Evolutionary conservation across 2,329 filamentous ascomycete genomes (phyloP).

Genomic region (Monosporascus sp.): DNA sequence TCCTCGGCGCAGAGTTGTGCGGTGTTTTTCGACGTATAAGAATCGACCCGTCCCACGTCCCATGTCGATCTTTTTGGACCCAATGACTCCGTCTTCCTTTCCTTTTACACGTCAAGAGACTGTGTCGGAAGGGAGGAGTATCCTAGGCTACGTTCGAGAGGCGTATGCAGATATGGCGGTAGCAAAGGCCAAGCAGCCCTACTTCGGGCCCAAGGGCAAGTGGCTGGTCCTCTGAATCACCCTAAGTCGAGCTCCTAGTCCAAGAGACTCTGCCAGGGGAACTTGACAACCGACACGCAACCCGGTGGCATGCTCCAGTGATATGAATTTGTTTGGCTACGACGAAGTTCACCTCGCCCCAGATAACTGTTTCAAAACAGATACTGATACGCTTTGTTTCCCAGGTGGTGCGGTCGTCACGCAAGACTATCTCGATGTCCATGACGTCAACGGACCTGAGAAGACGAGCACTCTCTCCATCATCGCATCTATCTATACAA

Average conservation of each 20-base stretch:
- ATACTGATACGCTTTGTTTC: neutral
- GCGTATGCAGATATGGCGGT: slow-evolving; percentile 10
- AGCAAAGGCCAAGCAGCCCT: slow-evolving; percentile 16
- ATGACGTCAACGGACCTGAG: slow-evolving; percentile 35
- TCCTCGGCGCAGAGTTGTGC: neutral
- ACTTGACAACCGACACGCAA: slow-evolving; percentile 1
- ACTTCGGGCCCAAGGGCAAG: slow-evolving; percentile 21
- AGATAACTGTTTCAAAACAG: neutral
- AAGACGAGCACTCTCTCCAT: slow-evolving; percentile 31
- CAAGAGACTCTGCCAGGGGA: neutral
- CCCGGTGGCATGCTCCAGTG: slow-evolving; percentile 21
- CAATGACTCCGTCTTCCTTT: neutral
- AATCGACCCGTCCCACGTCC: neutral
- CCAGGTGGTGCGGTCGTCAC: slow-evolving; percentile 46
- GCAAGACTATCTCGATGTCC: slow-evolving; percentile 42
- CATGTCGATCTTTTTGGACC: neutral
- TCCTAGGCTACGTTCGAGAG: neutral
- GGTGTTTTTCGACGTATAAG: neutral
- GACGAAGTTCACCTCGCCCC: slow-evolving; percentile 31
- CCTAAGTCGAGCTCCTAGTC: slow-evolving; percentile 4
- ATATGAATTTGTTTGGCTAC: slow-evolving; percentile 29
- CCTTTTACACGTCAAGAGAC: neutral
- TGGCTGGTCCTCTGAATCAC: slow-evolving; percentile 26
- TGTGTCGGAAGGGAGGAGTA: neutral
- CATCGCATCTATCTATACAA: slow-evolving; percentile 40